Conservation (phyloP, 305 asterid species). For the Monarda citriodora region DNA sequence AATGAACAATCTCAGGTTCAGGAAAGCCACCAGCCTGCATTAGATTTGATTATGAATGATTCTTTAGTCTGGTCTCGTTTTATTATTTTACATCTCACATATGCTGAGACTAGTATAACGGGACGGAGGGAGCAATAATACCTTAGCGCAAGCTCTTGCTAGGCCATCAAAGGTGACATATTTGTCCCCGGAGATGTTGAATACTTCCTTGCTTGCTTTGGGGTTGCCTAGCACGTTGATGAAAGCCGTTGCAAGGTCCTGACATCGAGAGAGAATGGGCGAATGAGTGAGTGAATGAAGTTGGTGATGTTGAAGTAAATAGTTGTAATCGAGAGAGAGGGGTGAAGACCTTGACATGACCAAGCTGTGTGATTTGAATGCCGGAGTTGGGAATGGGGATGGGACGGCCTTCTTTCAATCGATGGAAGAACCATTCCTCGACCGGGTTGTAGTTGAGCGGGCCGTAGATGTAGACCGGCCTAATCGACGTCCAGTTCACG, state of each 20-base stretch:
- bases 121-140: too few relatives aligned
- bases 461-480: conserved; percentile 98
- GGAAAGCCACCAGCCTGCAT: conserved; percentile 94
- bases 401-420: conserved; percentile 96
- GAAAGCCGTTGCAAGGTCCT: conserved; percentile 95
- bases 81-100: too few relatives aligned
- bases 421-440: conserved; percentile 99
- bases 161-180: conserved; percentile 97
- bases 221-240: conserved; percentile 88
- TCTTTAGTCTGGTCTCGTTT: too few relatives aligned
- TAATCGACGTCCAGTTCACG: conserved; percentile 90
- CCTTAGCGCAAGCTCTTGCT: conserved; percentile 98
- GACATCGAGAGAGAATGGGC: conserved; percentile 5
- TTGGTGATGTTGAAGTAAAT: neutral
- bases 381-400: conserved; percentile 96
- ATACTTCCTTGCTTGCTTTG: conserved; percentile 87
- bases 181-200: conserved; percentile 95
- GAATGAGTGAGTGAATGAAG: neutral
- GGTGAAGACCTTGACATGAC: conserved; percentile 84
- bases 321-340: too few relatives aligned
- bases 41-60: too few relatives aligned
- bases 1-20: conserved; percentile 93
- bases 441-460: conserved; percentile 98
- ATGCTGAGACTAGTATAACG: too few relatives aligned
- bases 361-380: conserved; percentile 92